Conservation (phyloP, 2,329 filamentous ascomycete genomes). For the Penicillium vulpinum region DNA sequence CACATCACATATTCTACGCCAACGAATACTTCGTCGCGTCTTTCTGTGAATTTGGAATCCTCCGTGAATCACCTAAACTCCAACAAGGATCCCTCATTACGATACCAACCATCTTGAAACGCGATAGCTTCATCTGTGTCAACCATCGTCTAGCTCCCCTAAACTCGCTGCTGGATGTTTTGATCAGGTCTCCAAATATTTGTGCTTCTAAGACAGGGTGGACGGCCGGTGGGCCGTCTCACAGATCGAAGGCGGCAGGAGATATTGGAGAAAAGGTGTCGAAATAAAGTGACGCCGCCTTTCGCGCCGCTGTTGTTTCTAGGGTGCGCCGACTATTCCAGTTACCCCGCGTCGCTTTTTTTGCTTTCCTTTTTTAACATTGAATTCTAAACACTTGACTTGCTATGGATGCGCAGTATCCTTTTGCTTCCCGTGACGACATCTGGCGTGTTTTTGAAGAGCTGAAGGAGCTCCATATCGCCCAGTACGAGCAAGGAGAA, state of each 20-base stretch:
- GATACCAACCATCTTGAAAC: background rate
- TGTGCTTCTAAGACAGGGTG: constrained; percentile 16
- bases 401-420: constrained; percentile 63
- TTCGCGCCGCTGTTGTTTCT: background rate
- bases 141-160: constrained; percentile 3
- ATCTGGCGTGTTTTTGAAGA: constrained; percentile 65
- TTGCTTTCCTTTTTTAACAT: background rate
- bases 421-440: constrained; percentile 64
- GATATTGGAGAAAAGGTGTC: constrained; percentile 1
- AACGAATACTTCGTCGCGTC: background rate
- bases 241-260: constrained; percentile 19
- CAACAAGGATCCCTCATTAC: background rate
- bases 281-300: background rate
- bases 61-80: background rate
- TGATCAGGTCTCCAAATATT: constrained; percentile 3
- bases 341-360: background rate
- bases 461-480: constrained; percentile 60
- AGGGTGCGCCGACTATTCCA: background rate
- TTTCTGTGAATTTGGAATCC: background rate
- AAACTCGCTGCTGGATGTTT: constrained; percentile 9
- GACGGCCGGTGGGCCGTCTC: constrained; percentile 30
- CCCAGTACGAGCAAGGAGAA: constrained; percentile 62
- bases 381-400: background rate
- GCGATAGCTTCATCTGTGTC: background rate
- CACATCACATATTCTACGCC: background rate